These are phyloP conservation scores for Ophiostoma ulmi DNA, from an alignment of 2,329 filamentous ascomycete species.

Conservation along the genomic window DNA sequence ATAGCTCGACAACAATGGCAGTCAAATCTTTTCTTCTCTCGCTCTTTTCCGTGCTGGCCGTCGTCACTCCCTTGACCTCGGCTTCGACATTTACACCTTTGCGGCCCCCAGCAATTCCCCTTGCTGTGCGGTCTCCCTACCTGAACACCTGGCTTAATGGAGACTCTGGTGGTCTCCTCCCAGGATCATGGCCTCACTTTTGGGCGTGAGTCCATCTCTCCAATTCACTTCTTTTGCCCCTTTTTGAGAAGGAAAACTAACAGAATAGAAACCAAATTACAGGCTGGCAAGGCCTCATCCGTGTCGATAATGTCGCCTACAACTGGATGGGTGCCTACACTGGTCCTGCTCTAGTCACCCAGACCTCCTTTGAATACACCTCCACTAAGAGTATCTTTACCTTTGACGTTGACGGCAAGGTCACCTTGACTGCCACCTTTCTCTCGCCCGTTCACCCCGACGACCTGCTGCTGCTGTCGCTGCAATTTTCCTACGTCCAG, in stretches of 20 bases:
- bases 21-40: constrained; percentile 8
- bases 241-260: not conserved
- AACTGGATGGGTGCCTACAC: constrained; percentile 62
- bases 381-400: constrained; percentile 67
- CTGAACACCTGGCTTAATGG: constrained; percentile 64
- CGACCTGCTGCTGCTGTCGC: constrained; percentile 62
- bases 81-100: constrained; percentile 32
- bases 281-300: constrained; percentile 65
- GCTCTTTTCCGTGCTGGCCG: constrained; percentile 13
- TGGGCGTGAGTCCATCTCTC: constrained; percentile 55
- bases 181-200: constrained; percentile 64
- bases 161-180: constrained; percentile 59
- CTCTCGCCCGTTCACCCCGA: constrained; percentile 63
- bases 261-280: constrained; percentile 46
- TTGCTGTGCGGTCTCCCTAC: constrained; percentile 72
- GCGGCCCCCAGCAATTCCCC: constrained; percentile 43
- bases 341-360: constrained; percentile 48
- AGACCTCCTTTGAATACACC: constrained; percentile 63
- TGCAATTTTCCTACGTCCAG: constrained; percentile 66
- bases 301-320: constrained; percentile 59
- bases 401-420: constrained; percentile 56
- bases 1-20: constrained; percentile 18
- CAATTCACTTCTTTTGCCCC: not conserved
- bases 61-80: not conserved
- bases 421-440: constrained; percentile 64